A percentile compares a stretch with the other conserved stretches of the same genome.
These are phyloP conservation scores for Hibiscus trionum DNA, from an alignment of 345 rosid genomes.

Conservation along the genomic window DNA sequence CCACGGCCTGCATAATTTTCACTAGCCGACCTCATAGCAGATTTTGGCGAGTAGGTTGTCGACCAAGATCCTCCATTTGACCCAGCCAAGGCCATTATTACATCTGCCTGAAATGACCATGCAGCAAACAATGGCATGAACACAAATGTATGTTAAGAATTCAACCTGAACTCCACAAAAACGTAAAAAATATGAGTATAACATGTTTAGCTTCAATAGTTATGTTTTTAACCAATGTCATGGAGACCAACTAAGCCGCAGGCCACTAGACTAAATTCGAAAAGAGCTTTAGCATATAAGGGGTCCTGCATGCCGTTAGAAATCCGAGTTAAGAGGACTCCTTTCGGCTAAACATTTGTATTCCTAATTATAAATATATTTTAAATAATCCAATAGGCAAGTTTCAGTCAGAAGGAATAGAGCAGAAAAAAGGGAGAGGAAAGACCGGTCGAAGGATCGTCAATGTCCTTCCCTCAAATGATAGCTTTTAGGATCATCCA, in stretches of 20 bases:
- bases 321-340: not conserved
- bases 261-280: not conserved
- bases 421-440: not conserved
- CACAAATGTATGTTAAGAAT: not conserved
- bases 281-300: no score
- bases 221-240: not conserved
- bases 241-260: not conserved
- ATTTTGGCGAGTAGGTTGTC: conserved; percentile 62
- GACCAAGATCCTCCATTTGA: conserved; percentile 97
- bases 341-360: not conserved
- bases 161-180: no score
- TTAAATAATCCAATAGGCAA: not conserved
- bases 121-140: conserved; percentile 14
- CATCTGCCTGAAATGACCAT: conserved; percentile 67
- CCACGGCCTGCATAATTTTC: conserved; percentile 23
- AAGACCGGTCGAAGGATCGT: not conserved
- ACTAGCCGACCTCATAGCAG: conserved; percentile 19
- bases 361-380: not conserved
- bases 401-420: not conserved
- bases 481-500: no score
- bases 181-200: no score
- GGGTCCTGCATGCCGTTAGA: not conserved
- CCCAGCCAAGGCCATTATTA: conserved; percentile 92
- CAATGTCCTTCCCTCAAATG: no score
- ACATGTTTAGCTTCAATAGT: no score